Conservation (phyloP, 768 basidiomycete genomes). For the Grammothele lineata region DNA sequence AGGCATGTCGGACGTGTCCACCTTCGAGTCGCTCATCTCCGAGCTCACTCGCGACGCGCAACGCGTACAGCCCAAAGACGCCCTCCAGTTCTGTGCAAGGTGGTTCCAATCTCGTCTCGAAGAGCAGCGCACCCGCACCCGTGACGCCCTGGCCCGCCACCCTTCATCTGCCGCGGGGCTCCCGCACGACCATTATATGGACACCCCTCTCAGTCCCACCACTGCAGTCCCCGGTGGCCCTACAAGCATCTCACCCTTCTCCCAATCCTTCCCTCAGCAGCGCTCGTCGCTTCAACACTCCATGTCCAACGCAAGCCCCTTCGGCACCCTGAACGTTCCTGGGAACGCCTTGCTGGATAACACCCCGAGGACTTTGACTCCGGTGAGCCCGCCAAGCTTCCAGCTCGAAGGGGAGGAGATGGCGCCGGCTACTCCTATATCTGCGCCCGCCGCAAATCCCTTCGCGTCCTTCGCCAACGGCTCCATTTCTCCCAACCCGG, state of each 20-base stretch:
- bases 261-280: constrained; percentile 37
- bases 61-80: constrained; percentile 84
- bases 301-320: constrained; percentile 56
- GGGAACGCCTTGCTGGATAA: constrained; percentile 70
- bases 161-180: constrained; percentile 47
- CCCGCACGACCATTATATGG: constrained; percentile 56
- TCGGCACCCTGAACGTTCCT: constrained; percentile 75
- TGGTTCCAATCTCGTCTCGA: constrained; percentile 92
- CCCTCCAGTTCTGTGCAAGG: constrained; percentile 87
- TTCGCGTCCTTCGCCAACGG: constrained; percentile 31
- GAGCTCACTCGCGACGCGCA: constrained; percentile 86
- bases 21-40: constrained; percentile 76
- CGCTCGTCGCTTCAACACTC: constrained; percentile 52
- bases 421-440: constrained; percentile 58
- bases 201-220: constrained; percentile 39
- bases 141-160: constrained; percentile 59
- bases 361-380: constrained; percentile 16
- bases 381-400: constrained; percentile 47
- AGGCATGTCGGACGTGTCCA: constrained; percentile 44
- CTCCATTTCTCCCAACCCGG: constrained; percentile 32
- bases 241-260: constrained; percentile 50
- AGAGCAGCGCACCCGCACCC: constrained; percentile 72
- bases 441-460: constrained; percentile 32
- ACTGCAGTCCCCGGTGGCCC: constrained; percentile 30
- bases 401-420: constrained; percentile 55